phyloP scores from a whole-genome alignment of 1,139 yeast genomes.

The Arxiozyma bovina region DNA sequence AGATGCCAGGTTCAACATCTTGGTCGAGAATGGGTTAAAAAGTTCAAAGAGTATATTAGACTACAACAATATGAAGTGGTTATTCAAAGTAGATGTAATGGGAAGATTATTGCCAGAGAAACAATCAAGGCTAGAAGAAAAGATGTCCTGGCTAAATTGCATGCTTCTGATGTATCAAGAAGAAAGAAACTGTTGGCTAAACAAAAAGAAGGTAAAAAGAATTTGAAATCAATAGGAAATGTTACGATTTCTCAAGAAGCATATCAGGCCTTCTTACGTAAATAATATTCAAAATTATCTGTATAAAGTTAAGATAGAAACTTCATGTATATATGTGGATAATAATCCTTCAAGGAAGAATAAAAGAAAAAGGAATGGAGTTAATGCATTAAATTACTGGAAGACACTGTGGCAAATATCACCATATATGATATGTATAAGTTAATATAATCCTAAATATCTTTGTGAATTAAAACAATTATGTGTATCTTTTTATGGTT shows the following conservation, averaged over 20 bases:
- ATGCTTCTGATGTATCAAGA: slow-evolving; percentile 89
- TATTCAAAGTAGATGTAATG: slow-evolving; percentile 83
- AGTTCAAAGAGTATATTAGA: slow-evolving; percentile 68
- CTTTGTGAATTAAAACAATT: not conserved
- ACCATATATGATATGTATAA: too few species aligned
- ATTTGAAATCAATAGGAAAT: slow-evolving; percentile 70
- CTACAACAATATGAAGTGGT: slow-evolving; percentile 87
- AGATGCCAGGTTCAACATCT: slow-evolving; percentile 59
- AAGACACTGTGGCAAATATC: too few species aligned
- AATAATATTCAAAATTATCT: slow-evolving; percentile 2
- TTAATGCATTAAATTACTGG: not conserved
- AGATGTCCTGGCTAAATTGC: slow-evolving; percentile 84
- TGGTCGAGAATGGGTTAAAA: slow-evolving; percentile 75
- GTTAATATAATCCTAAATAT: not conserved
- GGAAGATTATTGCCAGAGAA: slow-evolving; percentile 78
- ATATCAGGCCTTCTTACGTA: slow-evolving; percentile 55
- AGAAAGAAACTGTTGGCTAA: slow-evolving; percentile 78
- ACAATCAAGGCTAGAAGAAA: slow-evolving; percentile 89
- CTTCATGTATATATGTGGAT: slow-evolving; percentile 1
- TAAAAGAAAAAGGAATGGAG: not conserved
- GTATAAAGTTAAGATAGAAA: not conserved
- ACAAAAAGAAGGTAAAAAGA: slow-evolving; percentile 91
- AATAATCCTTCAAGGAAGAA: not conserved
- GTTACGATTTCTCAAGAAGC: slow-evolving; percentile 79
- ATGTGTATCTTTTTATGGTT: too few species aligned